A percentile compares a stretch with the other conserved stretches of the same genome.
Evolutionary conservation across 2,329 filamentous ascomycete genomes (phyloP).

Genomic region (Gaeumannomyces sp.): DNA sequence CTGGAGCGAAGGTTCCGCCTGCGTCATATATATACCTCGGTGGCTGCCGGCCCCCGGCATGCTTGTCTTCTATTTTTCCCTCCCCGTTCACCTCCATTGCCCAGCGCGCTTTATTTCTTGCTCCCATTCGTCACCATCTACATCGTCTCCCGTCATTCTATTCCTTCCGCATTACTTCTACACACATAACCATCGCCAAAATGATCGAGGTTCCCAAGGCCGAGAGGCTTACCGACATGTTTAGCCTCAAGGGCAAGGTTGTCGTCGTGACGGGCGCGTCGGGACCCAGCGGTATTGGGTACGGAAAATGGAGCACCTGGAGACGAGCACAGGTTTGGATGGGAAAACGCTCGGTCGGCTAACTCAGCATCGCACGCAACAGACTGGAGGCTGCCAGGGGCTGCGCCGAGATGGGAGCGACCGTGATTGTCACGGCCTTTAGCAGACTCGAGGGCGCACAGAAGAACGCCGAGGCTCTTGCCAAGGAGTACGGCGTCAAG

Average conservation of each 20-base stretch:
- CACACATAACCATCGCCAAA: background rate
- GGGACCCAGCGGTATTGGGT: background rate
- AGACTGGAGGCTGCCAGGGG: slow-evolving; percentile 57
- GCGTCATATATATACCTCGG: background rate
- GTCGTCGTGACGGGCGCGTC: slow-evolving; percentile 82
- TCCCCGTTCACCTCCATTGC: background rate
- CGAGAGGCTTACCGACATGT: slow-evolving; percentile 42
- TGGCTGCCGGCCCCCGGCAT: background rate
- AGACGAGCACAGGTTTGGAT: no score
- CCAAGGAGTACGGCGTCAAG: slow-evolving; percentile 61
- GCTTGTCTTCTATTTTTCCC: background rate
- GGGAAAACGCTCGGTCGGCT: no score
- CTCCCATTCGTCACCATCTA: no score
- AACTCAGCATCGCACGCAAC: background rate
- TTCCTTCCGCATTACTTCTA: no score
- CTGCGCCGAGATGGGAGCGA: slow-evolving; percentile 64
- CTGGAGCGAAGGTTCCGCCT: no score
- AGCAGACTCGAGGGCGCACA: slow-evolving; percentile 62
- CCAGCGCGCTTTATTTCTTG: background rate
- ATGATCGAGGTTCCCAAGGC: background rate
- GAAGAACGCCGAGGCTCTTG: slow-evolving; percentile 60
- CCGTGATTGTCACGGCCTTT: slow-evolving; percentile 66
- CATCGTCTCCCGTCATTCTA: background rate
- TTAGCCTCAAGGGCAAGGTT: slow-evolving; percentile 80
- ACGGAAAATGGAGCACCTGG: background rate